phyloP scores from a whole-genome alignment of 164 flowering plant genomes.

The Chimonanthus praecox region DNA sequence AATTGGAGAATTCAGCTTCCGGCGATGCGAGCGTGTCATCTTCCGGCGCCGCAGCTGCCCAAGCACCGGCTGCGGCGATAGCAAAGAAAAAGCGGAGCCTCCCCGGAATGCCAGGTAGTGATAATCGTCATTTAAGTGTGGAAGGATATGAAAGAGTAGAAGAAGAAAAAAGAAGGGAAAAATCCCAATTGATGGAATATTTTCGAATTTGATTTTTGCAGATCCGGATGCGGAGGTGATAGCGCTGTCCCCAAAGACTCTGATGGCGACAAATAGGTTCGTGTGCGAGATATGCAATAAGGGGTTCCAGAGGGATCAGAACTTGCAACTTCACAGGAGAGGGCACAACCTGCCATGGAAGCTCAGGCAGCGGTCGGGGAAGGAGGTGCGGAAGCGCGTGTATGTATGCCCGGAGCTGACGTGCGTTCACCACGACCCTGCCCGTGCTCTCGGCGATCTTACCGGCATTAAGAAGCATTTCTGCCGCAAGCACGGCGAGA shows the following conservation, averaged over 20 bases:
- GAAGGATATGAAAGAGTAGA: not conserved
- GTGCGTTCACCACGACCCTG: slow-evolving; percentile 75
- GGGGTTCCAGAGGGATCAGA: slow-evolving; percentile 76
- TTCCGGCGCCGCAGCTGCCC: not conserved
- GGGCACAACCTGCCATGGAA: slow-evolving; percentile 82
- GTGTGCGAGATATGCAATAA: slow-evolving; percentile 78
- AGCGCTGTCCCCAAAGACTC: slow-evolving; percentile 60
- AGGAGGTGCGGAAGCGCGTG: slow-evolving; percentile 54
- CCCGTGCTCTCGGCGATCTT: slow-evolving; percentile 77
- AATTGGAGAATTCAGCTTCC: slow-evolving; percentile 41
- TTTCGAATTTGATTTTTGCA: slow-evolving; percentile 12
- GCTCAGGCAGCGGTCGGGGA: slow-evolving; percentile 52
- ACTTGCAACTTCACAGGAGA: slow-evolving; percentile 66
- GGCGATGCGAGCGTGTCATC: slow-evolving; percentile 43
- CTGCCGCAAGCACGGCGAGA: slow-evolving; percentile 86
- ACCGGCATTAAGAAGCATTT: slow-evolving; percentile 89
- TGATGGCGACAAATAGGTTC: slow-evolving; percentile 67
- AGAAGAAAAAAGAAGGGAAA: not conserved
- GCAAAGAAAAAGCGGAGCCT: slow-evolving; percentile 66
- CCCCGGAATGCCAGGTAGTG: slow-evolving; percentile 80
- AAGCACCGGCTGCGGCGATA: slow-evolving; percentile 12
- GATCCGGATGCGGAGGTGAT: slow-evolving; percentile 85
- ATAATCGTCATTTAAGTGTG: too few relatives aligned
- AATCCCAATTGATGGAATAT: not conserved
- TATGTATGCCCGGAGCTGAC: slow-evolving; percentile 74